These are phyloP conservation scores for Golubevia pallescens DNA, from an alignment of 1,284 basidiomycete species.

Conservation along the genomic window DNA sequence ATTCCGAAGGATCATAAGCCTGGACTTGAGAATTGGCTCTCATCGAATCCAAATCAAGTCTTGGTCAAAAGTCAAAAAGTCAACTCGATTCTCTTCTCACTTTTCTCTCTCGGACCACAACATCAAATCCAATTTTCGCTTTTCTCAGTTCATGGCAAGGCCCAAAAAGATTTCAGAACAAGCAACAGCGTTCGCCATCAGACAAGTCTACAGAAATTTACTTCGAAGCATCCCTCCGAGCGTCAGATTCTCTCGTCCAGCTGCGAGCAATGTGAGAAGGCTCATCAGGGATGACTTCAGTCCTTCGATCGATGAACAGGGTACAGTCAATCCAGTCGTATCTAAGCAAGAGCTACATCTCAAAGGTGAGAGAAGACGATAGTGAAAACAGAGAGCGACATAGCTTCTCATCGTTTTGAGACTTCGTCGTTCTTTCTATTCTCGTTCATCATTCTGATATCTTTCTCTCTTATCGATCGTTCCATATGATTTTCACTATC, in stretches of 20 bases:
- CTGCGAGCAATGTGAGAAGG: constrained; percentile 29
- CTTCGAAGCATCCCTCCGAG: constrained; percentile 5
- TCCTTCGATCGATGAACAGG: not conserved
- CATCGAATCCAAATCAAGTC: no score
- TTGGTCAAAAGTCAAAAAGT: no score
- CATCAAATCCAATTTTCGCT: no score
- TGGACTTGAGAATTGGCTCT: no score
- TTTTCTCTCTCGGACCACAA: no score
- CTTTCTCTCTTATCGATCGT: no score
- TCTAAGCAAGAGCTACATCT: not conserved
- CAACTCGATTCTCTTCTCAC: no score
- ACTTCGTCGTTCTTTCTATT: no score
- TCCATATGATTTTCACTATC: not conserved
- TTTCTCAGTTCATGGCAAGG: no score
- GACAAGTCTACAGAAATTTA: not conserved
- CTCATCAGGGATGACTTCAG: constrained; percentile 25
- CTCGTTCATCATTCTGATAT: no score
- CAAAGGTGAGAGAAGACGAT: not conserved
- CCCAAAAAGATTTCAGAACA: no score
- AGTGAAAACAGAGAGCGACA: not conserved
- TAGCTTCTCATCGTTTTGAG: not conserved
- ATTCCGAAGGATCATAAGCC: constrained; percentile 32
- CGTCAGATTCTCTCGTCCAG: constrained; percentile 30
- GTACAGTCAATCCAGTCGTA: not conserved
- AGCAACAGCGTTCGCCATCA: no score